Conservation (phyloP, 23 red algal species). For the Pyropia yezoensis region DNA sequence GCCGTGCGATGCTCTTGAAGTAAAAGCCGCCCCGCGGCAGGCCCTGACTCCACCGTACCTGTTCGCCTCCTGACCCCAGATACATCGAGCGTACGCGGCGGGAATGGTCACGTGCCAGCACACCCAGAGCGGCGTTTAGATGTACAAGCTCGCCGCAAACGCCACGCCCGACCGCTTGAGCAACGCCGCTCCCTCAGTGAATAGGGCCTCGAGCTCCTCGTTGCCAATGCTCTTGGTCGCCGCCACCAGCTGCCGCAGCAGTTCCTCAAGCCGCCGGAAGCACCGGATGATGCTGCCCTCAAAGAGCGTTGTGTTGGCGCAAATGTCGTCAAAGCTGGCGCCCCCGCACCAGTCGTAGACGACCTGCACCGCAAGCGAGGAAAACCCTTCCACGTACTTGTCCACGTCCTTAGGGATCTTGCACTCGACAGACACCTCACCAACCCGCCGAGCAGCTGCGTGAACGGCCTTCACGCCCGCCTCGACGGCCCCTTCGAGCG, state of each 20-base stretch:
- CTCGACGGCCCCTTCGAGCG: conserved; percentile 36
- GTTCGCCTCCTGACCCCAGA: not conserved
- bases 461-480: conserved; percentile 43
- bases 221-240: conserved; percentile 89
- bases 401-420: conserved; percentile 68
- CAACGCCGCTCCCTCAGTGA: conserved; percentile 45
- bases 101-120: not conserved
- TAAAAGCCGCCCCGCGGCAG: not conserved
- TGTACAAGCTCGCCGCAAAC: conserved; percentile 85
- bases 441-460: conserved; percentile 45
- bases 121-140: conserved; percentile 16
- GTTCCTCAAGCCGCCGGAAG: conserved; percentile 89
- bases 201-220: conserved; percentile 67
- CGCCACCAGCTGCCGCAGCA: conserved; percentile 80
- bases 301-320: conserved; percentile 49
- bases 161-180: conserved; percentile 83
- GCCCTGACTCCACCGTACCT: not conserved
- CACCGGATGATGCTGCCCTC: conserved; percentile 96
- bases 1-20: not conserved
- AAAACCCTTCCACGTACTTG: conserved; percentile 63
- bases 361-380: conserved; percentile 59
- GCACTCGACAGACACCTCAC: conserved; percentile 59
- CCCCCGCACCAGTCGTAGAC: conserved; percentile 88
- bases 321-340: conserved; percentile 55
- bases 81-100: not conserved